phyloP scores from a whole-genome alignment of 495 filamentous ascomycete genomes.

The Aspergillus kassunensis region DNA sequence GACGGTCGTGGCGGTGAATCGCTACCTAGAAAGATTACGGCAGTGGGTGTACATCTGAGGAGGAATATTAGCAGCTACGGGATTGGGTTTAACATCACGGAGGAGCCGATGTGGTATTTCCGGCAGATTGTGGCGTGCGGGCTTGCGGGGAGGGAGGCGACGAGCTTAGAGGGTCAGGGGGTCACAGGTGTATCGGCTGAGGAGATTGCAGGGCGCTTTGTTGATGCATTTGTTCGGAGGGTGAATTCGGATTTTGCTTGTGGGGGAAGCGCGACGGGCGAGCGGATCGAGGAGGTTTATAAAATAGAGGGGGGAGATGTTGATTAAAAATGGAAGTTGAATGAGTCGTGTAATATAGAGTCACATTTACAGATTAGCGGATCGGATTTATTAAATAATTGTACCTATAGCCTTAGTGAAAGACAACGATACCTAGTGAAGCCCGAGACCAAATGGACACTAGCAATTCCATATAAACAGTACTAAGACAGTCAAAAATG shows the following conservation, averaged over 20 bases:
- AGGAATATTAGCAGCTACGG: conserved; percentile 84
- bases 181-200: conserved; percentile 24
- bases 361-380: too few relatives aligned
- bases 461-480: not conserved
- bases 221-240: conserved; percentile 36
- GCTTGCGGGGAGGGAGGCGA: conserved; percentile 69
- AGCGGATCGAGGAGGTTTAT: conserved; percentile 43
- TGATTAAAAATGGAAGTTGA: not conserved
- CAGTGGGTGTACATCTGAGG: conserved; percentile 82
- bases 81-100: conserved; percentile 77
- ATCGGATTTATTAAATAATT: not conserved
- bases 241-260: conserved; percentile 42
- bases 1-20: not conserved
- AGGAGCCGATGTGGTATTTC: conserved; percentile 62
- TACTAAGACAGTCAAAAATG: not conserved
- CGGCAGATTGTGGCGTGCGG: conserved; percentile 83
- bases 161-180: conserved; percentile 54
- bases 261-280: conserved; percentile 22
- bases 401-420: too few relatives aligned
- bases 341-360: not conserved
- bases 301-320: conserved; percentile 34
- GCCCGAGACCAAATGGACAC: too few relatives aligned
- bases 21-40: conserved; percentile 69
- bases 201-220: conserved; percentile 38
- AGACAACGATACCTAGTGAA: too few relatives aligned